Conservation (phyloP, 2,329 filamentous ascomycete species). For the Venturia effusa region DNA sequence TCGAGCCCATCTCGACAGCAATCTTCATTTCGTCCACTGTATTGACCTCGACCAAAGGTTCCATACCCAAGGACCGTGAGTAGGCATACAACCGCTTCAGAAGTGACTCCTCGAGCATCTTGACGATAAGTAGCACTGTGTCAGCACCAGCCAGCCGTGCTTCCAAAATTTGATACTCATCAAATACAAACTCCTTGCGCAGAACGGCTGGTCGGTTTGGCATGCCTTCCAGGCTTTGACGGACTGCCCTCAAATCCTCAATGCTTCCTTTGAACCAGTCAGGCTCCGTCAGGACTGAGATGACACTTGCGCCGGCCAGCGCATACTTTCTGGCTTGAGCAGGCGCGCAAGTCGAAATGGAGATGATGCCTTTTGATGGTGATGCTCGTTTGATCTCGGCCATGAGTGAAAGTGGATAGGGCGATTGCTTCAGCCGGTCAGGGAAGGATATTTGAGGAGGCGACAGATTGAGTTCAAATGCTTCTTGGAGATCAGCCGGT, state of each 20-base stretch:
- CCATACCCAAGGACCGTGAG: conserved; percentile 85
- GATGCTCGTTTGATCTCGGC: conserved; percentile 96
- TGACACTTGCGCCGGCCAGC: conserved; percentile 86
- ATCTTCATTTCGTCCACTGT: conserved; percentile 85
- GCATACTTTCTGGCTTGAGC: conserved; percentile 87
- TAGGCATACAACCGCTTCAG: conserved; percentile 77
- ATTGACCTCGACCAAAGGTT: conserved; percentile 93
- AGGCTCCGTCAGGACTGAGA: conserved; percentile 95
- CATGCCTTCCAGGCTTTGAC: conserved; percentile 82
- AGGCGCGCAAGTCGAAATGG: conserved; percentile 75
- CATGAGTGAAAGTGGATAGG: conserved; percentile 85
- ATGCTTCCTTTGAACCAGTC: conserved; percentile 99
- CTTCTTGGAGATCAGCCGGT: conserved; percentile 70
- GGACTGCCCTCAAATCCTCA: conserved; percentile 78
- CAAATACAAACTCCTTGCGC: conserved; percentile 94
- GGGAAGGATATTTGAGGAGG: conserved; percentile 77
- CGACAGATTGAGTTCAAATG: conserved; percentile 73
- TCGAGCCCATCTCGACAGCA: conserved; percentile 74
- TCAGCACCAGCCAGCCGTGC: conserved; percentile 87
- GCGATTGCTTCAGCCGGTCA: conserved; percentile 65
- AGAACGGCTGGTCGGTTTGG: conserved; percentile 84
- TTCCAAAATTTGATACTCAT: conserved; percentile 96
- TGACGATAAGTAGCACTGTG: conserved; percentile 90
- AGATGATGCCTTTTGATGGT: conserved; percentile 91
- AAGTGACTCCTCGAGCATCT: conserved; percentile 76